Conservation (phyloP, 441 rosid species). For the Corymbia calophylla region DNA sequence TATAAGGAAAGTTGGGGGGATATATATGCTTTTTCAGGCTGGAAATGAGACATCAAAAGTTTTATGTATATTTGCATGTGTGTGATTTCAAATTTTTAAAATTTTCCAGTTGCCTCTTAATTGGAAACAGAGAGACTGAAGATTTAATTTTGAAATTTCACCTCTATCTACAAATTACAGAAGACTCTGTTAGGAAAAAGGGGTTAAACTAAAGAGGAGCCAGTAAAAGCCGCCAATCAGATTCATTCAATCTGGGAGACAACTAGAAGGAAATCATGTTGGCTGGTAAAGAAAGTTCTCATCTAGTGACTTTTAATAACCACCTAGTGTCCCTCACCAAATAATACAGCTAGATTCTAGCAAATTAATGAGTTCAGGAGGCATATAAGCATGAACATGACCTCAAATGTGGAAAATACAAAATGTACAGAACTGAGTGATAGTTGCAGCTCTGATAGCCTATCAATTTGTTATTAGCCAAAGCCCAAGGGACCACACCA, state of each 20-base stretch:
- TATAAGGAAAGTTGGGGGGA: background rate
- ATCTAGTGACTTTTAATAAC: background rate
- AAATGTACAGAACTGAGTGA: background rate
- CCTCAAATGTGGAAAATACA: background rate
- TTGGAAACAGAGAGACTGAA: background rate
- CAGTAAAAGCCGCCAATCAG: background rate
- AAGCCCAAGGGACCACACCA: background rate
- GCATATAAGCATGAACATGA: background rate
- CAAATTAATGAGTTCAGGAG: background rate
- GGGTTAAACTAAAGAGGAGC: background rate
- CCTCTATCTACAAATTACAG: background rate
- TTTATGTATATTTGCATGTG: background rate
- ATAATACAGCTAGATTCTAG: background rate
- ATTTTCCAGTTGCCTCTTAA: background rate
- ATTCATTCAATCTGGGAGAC: background rate
- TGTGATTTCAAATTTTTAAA: background rate
- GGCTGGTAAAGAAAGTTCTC: background rate
- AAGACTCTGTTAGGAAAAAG: background rate
- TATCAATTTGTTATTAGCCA: background rate
- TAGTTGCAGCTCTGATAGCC: background rate
- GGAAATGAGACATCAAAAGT: background rate
- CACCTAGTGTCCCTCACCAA: background rate
- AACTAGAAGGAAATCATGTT: background rate
- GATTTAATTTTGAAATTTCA: background rate
- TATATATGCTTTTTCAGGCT: background rate